Conservation (phyloP, 1,139 yeast genomes). For the Lodderomyces theae region DNA sequence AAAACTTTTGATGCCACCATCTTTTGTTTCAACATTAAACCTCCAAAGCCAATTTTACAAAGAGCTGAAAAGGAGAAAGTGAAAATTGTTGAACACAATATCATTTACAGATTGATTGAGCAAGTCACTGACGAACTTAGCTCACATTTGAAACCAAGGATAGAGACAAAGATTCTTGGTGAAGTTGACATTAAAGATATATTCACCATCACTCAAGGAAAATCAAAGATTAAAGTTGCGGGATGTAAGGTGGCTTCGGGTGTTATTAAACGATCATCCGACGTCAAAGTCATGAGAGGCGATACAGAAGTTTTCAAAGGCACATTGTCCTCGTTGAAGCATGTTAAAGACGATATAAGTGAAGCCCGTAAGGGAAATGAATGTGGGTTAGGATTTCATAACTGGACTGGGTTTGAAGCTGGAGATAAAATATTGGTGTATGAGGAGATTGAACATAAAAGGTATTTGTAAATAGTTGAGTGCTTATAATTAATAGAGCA, state of each 20-base stretch:
- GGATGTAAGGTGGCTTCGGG: constrained; percentile 88
- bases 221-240: constrained; percentile 62
- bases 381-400: constrained; percentile 78
- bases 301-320: constrained; percentile 63
- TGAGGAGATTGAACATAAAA: constrained; percentile 66
- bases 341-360: constrained; percentile 73
- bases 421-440: constrained; percentile 78
- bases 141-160: constrained; percentile 59
- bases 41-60: constrained; percentile 61
- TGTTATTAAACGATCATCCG: constrained; percentile 53
- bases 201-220: constrained; percentile 60
- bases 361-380: constrained; percentile 85
- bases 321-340: constrained; percentile 68
- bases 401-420: constrained; percentile 66
- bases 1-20: constrained; percentile 70
- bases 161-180: constrained; percentile 65
- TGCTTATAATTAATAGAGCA: not conserved
- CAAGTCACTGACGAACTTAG: constrained; percentile 71
- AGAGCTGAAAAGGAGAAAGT: constrained; percentile 63
- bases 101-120: constrained; percentile 85
- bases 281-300: constrained; percentile 62
- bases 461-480: constrained; percentile 30
- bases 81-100: constrained; percentile 64
- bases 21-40: constrained; percentile 71
- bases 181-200: constrained; percentile 70